Percentiles rank a stretch among this genome's conserved stretches.
Conservation (phyloP, 306 rosid species). For the Fragaria ananassa region DNA sequence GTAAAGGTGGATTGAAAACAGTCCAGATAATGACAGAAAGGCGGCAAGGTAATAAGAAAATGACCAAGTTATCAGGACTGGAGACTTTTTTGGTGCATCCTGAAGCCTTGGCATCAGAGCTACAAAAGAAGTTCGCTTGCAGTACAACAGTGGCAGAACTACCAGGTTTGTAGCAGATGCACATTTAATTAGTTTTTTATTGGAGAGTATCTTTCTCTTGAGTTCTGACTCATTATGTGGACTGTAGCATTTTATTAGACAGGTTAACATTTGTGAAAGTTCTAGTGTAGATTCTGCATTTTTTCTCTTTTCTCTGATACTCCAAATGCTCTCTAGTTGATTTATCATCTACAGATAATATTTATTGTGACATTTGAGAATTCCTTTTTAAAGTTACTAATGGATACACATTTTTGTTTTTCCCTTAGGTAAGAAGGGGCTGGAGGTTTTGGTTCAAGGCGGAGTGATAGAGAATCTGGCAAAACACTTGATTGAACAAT, state of each 20-base stretch:
- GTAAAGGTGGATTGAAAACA: constrained; percentile 79
- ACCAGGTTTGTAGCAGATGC: constrained; percentile 52
- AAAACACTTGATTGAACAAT: constrained; percentile 78
- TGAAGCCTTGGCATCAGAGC: constrained; percentile 84
- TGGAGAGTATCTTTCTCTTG: background rate
- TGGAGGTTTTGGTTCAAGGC: constrained; percentile 87
- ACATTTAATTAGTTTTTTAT: background rate
- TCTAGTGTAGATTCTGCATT: background rate
- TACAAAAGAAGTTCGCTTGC: constrained; percentile 94
- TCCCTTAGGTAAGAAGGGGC: constrained; percentile 76
- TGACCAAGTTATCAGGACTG: constrained; percentile 82
- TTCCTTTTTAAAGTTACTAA: background rate
- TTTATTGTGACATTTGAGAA: background rate
- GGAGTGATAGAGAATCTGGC: constrained; percentile 86
- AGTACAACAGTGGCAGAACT: constrained; percentile 82
- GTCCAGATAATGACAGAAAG: constrained; percentile 87
- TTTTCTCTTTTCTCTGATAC: background rate
- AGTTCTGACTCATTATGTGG: background rate
- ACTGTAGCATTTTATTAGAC: background rate
- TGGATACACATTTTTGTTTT: background rate
- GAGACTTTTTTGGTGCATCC: constrained; percentile 80
- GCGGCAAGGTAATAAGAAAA: constrained; percentile 90
- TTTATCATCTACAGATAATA: constrained; percentile 1
- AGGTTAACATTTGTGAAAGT: no score
- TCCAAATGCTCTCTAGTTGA: background rate